Evolutionary conservation across 352 stramenopile genomes (phyloP).

Genomic region (Heterotrichella gracilis): DNA sequence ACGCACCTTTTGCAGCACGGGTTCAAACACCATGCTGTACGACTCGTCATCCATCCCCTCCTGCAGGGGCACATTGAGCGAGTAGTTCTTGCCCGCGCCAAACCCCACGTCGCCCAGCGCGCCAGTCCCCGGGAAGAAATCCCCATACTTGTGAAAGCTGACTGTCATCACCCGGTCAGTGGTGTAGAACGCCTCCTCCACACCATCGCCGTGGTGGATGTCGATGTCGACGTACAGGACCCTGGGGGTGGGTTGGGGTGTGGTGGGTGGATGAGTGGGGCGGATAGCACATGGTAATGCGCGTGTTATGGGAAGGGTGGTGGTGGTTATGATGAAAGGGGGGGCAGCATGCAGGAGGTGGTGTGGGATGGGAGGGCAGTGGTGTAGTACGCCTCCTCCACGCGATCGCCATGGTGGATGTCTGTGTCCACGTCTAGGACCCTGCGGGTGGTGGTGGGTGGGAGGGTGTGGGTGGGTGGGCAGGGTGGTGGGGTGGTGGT

Average conservation of each 20-base stretch:
- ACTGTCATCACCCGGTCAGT: slow-evolving; percentile 95
- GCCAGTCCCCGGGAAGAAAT: slow-evolving; percentile 83
- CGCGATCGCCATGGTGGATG: slow-evolving; percentile 25
- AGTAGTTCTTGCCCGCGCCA: slow-evolving; percentile 55
- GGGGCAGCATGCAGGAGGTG: no score
- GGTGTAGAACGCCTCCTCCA: slow-evolving; percentile 79
- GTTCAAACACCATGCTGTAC: slow-evolving; percentile 80
- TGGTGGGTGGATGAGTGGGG: no score
- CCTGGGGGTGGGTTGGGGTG: no score
- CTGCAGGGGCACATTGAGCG: slow-evolving; percentile 75
- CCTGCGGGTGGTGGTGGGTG: slow-evolving; percentile 37
- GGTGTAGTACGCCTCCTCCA: slow-evolving; percentile 25
- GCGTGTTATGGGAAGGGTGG: no score
- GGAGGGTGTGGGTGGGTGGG: no score
- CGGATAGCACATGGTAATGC: no score
- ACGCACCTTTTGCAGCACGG: slow-evolving; percentile 36
- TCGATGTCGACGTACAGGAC: slow-evolving; percentile 99
- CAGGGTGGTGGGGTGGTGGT: no score
- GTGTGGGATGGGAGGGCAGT: no score
- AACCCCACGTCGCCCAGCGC: slow-evolving; percentile 61
- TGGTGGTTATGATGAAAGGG: no score
- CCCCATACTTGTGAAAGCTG: slow-evolving; percentile 88
- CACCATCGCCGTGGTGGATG: slow-evolving; percentile 84
- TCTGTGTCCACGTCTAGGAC: slow-evolving; percentile 25
- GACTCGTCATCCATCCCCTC: slow-evolving; percentile 70